Percentiles rank a stretch among this genome's conserved stretches.
Conservation (phyloP, 805 yeast species). For the Candida berthetii region DNA sequence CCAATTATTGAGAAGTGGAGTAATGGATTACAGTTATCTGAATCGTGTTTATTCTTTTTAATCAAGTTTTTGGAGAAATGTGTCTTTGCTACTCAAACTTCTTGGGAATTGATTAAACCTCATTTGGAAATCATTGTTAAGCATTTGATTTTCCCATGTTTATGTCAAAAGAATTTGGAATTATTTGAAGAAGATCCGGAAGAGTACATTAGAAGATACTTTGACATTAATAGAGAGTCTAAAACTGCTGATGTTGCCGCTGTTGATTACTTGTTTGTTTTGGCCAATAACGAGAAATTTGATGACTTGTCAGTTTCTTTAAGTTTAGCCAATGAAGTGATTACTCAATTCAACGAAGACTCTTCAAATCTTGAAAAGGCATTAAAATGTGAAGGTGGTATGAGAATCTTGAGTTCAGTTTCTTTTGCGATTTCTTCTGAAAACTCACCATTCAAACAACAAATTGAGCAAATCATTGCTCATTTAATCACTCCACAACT, state of each 20-base stretch:
- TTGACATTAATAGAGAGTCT: constrained; percentile 59
- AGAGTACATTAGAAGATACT: constrained; percentile 74
- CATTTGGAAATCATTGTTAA: constrained; percentile 58
- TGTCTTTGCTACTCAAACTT: constrained; percentile 34
- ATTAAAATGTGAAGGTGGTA: constrained; percentile 73
- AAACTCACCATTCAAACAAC: constrained; percentile 48
- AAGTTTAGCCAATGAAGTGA: constrained; percentile 48
- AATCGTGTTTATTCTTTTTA: constrained; percentile 56
- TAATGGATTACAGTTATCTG: constrained; percentile 54
- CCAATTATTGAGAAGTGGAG: constrained; percentile 35
- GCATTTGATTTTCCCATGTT: constrained; percentile 67
- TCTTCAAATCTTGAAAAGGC: constrained; percentile 28
- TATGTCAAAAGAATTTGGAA: constrained; percentile 70
- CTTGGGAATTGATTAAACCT: constrained; percentile 60
- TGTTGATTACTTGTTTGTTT: constrained; percentile 59
- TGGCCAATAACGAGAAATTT: constrained; percentile 52
- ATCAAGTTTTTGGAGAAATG: constrained; percentile 61
- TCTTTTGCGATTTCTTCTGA: constrained; percentile 40
- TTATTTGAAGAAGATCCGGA: constrained; percentile 80
- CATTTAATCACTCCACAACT: constrained; percentile 69
- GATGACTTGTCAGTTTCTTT: constrained; percentile 46
- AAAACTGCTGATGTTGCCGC: constrained; percentile 78
- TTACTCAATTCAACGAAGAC: constrained; percentile 26
- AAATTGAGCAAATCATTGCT: constrained; percentile 65
- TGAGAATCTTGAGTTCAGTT: constrained; percentile 73